Conservation (phyloP, 352 stramenopile genomes). For the Elongisporangium undulatum region DNA sequence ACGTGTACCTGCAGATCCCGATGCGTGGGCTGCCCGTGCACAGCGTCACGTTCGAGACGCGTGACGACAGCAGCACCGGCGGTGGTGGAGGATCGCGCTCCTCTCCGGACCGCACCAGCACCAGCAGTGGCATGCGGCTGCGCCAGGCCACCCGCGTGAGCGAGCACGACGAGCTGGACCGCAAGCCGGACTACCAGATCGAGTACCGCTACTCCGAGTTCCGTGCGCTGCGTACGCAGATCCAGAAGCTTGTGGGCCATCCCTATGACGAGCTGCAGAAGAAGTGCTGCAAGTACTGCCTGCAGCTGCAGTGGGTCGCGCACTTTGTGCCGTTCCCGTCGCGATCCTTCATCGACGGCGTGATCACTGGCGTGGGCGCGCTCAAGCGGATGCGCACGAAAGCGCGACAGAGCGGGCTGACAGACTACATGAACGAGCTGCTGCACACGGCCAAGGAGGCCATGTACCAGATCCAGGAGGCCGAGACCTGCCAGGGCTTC, state of each 20-base stretch:
- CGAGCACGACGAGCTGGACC: constrained; percentile 14
- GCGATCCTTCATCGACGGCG: constrained; percentile 19
- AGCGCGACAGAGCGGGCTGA: constrained; percentile 23
- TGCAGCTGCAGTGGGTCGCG: constrained; percentile 32
- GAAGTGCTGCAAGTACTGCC: constrained; percentile 61
- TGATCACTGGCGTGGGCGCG: constrained; percentile 6
- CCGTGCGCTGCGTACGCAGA: constrained; percentile 27
- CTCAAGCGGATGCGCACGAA: constrained; percentile 10
- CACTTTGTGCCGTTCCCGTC: constrained; percentile 37
- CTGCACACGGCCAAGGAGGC: constrained; percentile 38
- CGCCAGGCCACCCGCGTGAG: constrained; percentile 7
- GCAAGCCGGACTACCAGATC: constrained; percentile 30
- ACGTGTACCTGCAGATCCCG: constrained; percentile 31
- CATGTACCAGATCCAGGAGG: constrained; percentile 36
- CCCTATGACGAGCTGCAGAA: constrained; percentile 26
- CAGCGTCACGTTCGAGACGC: constrained; percentile 9
- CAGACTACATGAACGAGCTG: constrained; percentile 39
- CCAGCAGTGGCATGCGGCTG: neutral
- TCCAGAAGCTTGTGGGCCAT: constrained; percentile 20
- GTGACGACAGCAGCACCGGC: neutral
- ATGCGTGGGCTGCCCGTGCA: constrained; percentile 43
- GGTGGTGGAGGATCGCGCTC: neutral
- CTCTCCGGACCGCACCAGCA: neutral
- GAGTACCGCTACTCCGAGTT: constrained; percentile 56
- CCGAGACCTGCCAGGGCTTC: constrained; percentile 36